Percentiles rank a stretch among this genome's conserved stretches.
Conservation (phyloP, 495 filamentous ascomycete genomes). For the Cenococcum geophilum region DNA sequence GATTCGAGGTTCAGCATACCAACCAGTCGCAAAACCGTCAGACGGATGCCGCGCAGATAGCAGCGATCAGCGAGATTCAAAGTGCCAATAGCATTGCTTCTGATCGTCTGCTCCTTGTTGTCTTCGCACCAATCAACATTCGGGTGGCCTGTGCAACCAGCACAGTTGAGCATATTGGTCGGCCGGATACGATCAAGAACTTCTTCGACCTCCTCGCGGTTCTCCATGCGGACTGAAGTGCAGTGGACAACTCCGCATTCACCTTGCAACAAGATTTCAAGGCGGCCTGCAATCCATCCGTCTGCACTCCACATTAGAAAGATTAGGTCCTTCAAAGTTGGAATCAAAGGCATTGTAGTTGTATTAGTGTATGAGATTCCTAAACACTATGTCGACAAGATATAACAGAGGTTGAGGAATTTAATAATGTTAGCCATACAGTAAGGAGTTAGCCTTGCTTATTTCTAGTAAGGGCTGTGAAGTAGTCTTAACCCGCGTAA, state of each 20-base stretch:
- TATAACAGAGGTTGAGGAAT: no score
- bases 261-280: not conserved
- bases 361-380: not conserved
- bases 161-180: slow-evolving; percentile 58
- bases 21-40: slow-evolving; percentile 53
- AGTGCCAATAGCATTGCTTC: slow-evolving; percentile 58
- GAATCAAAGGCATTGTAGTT: not conserved
- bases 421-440: no score
- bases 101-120: slow-evolving; percentile 57
- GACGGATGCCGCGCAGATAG: slow-evolving; percentile 50
- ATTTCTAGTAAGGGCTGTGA: no score
- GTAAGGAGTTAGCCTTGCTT: no score
- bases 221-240: slow-evolving; percentile 17
- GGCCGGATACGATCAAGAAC: slow-evolving; percentile 50
- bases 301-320: slow-evolving; percentile 21
- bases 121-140: slow-evolving; percentile 69
- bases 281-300: slow-evolving; percentile 18
- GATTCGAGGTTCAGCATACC: no score
- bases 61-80: slow-evolving; percentile 58
- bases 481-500: no score
- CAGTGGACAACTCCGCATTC: slow-evolving; percentile 10
- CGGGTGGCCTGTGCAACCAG: slow-evolving; percentile 60
- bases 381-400: no score
- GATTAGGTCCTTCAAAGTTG: slow-evolving; percentile 43
- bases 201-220: slow-evolving; percentile 8